A percentile compares a stretch with the other conserved stretches of the same genome.
Conservation (phyloP, 2,329 filamentous ascomycete genomes). For the Penicillium sp. region DNA sequence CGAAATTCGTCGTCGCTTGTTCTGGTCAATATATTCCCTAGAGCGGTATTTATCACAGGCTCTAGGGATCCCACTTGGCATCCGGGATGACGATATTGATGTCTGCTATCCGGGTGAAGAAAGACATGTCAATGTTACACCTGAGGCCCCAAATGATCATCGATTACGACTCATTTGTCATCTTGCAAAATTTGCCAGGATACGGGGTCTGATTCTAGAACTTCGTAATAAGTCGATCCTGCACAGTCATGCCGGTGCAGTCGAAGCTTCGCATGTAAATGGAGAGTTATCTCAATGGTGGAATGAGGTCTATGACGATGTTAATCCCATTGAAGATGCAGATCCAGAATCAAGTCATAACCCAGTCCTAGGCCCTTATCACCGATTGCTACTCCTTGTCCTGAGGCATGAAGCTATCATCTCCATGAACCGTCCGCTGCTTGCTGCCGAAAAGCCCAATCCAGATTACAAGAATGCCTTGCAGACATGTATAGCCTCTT, state of each 20-base stretch:
- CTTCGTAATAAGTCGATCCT: constrained; percentile 53
- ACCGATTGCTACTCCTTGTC: constrained; percentile 45
- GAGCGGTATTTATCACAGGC: constrained; percentile 58
- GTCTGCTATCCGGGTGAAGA: constrained; percentile 56
- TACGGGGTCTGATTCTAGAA: constrained; percentile 53
- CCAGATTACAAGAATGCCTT: constrained; percentile 49
- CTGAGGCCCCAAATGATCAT: constrained; percentile 2
- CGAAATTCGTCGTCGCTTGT: constrained; percentile 52
- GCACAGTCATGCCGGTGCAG: constrained; percentile 44
- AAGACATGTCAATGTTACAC: constrained; percentile 32
- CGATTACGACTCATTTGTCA: constrained; percentile 40
- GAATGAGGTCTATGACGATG: constrained; percentile 53
- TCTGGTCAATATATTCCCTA: constrained; percentile 58
- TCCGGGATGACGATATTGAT: constrained; percentile 58
- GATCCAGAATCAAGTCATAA: constrained; percentile 1
- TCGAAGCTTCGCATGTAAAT: constrained; percentile 47
- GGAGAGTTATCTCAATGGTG: constrained; percentile 53
- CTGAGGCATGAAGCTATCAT: constrained; percentile 53
- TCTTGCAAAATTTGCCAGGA: constrained; percentile 49
- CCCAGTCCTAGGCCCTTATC: constrained; percentile 30
- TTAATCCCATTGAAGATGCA: constrained; percentile 39
- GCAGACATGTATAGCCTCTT: constrained; percentile 53
- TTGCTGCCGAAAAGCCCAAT: constrained; percentile 47
- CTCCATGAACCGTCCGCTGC: constrained; percentile 51
- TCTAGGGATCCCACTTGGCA: constrained; percentile 54